A percentile compares a stretch with the other conserved stretches of the same genome.
Evolutionary conservation across 129 eudicot genomes (phyloP).

Genomic region (Heracleum sosnowskyi): DNA sequence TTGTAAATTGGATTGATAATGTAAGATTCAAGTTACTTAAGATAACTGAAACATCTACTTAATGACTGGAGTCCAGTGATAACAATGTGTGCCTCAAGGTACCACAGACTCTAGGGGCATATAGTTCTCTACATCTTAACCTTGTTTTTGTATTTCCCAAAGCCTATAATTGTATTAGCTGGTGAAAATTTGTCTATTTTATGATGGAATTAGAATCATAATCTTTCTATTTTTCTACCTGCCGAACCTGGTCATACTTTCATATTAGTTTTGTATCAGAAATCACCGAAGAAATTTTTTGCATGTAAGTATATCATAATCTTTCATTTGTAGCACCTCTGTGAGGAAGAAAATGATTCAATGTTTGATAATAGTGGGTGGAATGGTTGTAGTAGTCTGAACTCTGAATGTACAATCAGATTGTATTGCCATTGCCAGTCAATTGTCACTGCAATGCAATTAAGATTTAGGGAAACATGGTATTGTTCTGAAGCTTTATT

Average conservation of each 20-base stretch:
- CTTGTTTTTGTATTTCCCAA: not conserved
- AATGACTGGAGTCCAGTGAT: slow-evolving; percentile 5
- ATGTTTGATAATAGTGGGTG: not conserved
- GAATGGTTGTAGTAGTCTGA: not conserved
- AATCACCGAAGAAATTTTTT: not conserved
- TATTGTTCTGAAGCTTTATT: too few relatives aligned
- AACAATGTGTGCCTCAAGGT: not conserved
- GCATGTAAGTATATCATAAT: not conserved
- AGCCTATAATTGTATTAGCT: not conserved
- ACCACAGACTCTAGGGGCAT: slow-evolving; percentile 1
- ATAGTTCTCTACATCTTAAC: slow-evolving; percentile 6
- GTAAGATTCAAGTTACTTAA: too few relatives aligned
- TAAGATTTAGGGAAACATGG: too few relatives aligned
- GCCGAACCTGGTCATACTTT: not conserved
- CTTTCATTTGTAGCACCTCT: not conserved
- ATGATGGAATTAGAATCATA: not conserved
- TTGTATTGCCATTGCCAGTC: too few relatives aligned
- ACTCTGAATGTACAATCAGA: not conserved
- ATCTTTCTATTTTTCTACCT: not conserved
- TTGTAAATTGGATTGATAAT: slow-evolving; percentile 15
- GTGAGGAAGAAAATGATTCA: not conserved
- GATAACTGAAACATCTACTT: slow-evolving; percentile 8
- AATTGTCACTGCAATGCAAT: too few relatives aligned
- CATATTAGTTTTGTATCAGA: not conserved
- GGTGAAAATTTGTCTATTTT: not conserved